Base-by-base conservation (phyloP, 1,284 basidiomycete genomes). In the Ganoderma leucocontextum region DNA sequence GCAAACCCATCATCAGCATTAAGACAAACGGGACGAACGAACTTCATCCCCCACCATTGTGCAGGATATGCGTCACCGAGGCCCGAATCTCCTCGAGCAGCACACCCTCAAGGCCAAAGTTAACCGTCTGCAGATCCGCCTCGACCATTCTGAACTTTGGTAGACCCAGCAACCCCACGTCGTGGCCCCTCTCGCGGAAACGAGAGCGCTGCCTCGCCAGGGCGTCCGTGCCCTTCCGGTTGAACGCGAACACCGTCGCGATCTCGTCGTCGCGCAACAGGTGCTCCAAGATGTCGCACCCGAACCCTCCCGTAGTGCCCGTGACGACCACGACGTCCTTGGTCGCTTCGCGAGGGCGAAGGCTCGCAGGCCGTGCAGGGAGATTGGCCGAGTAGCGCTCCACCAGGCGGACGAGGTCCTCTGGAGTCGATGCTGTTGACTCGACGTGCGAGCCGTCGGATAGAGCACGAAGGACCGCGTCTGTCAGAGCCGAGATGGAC, bases 61-160 rank as follows among this genome's bases (percentile, higher is more conserved):
- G 80, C 67, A 82, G 75, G 62, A 82, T 76, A 61, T 71, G 65
- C 17, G 74, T 76, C 5, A 78, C 67, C 10, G 75, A 73, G n/a
- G 63, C 52, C 41, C 74, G 60, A 19, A 75, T 68, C 73, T 82
- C 77, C 6, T 77, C 73, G 39, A 79, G 79, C 2, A 79, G 59
- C 0, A 49, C 61, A 2, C 63, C 12, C 22, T 64, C 55, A 0
- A 83, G 47, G 0, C 82, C 81, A 4, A 83, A 73, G 22, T 70
- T 67, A 13, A 71, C 67, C 22, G 72, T 68, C 13, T 72, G 61
- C 7, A 77, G 61, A 61, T 83, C 80, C 4, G 76, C 79, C 57
- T 81, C 79, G n/a, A 83, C 41, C 39, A 82, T 73, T 4, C 71
- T 71, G 9, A 84, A 72, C 57, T 80, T 81, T 1, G 70, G 58